Evolutionary conservation across 2,329 filamentous ascomycete genomes (phyloP), one percentile per base, ranked within the genome.

Genomic region (Epichloe amarillans): DNA sequence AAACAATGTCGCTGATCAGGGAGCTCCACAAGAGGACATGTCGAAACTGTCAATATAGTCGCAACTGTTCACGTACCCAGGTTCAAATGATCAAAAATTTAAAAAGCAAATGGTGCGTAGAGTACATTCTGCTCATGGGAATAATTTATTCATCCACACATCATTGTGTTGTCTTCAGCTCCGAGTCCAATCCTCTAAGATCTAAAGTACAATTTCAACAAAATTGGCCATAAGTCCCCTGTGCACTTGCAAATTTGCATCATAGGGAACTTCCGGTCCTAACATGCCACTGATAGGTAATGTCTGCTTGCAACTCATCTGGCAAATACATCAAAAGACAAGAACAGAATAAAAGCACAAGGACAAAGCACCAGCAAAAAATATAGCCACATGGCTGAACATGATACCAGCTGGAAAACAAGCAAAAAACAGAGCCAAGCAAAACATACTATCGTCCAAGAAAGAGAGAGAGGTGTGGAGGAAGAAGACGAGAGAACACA

Each of bases 191-290:
- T 46, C 45, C 46, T 53, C 35, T 45, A 44, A 62, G 56, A 66
- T 62, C 61, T 69, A 69, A 62, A 62, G 64, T 69, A 70, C 67
- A 70, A 67, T 63, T 59, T 57, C 57, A 57, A 58, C 63, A 58
- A 67, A 61, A 65, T 62, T 52, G 57, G 57, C 50, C 43, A 26
- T 37, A 23, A 36, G n/a, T 57, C 58, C 58, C 54, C 56, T 52
- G 10, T 39, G 21, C 23, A 47, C 46, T 5, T 47, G 39, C 36
- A 40, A 14, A n/a, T 19, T 14, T 30, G 36, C 36, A 47, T 39
- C 15, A n/a, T 33, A 39, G 45, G 21, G 47, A 8, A 21, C n/a
- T 45, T 63, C 60, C 61, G 59, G 60, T 60, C 60, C 63, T 67
- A 67, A 63, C 40, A 68, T 69, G 64, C 58, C 59, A 56, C 53